Base-by-base conservation (phyloP, 2,329 filamentous ascomycete species). In the Camillea tinctor region DNA sequence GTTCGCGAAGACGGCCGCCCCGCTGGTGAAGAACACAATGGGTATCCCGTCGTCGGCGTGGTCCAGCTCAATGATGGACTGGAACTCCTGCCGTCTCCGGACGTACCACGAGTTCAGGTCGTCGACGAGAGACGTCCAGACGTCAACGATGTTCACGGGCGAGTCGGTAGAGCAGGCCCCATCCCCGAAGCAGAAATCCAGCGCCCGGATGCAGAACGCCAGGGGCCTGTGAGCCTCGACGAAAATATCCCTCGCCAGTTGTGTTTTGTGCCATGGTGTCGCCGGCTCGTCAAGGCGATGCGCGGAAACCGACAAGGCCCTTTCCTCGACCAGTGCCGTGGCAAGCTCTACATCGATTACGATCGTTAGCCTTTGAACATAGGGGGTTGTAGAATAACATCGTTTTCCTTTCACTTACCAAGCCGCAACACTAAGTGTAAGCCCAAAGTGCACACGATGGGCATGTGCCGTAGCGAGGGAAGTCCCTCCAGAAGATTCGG, bases 1-100 rank as follows among this genome's bases (percentile, higher is more conserved):
- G 61, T 84, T 86, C 2, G 80, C 82, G 0, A 84, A 68, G 19
- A 84, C 68, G 0, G 78, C 71, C 13, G 74, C 74, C 21, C 70
- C 73, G 63, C 70, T 77, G 55, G 74, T 76, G 59, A 76, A 77
- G 19, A 77, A 69, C n/a, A 77, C 55, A 0, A 71, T 60, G 1
- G 75, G 75, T 54, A 77, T 76, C 0, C 73, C 65, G 20, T 68
- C 65, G 1, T 71, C 68, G 50, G 66, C 64, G 13, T 69, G 66
- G 19, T 74, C 72, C 21, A 72, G 63, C 53, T 76, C 74, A 22
- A 71, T 64, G 64, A 77, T 71, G 26, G 75, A 72, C 26, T 70
- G 69, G 55, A 75, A 73, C 56, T 72, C 67, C 24, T 69, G 65
- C 20, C 72, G 69, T 1, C 75, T 72, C 21, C 63, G 69, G 20